phyloP scores from a whole-genome alignment of 2,329 filamentous ascomycete genomes.

The Neopestalotiopsis clavispora region DNA sequence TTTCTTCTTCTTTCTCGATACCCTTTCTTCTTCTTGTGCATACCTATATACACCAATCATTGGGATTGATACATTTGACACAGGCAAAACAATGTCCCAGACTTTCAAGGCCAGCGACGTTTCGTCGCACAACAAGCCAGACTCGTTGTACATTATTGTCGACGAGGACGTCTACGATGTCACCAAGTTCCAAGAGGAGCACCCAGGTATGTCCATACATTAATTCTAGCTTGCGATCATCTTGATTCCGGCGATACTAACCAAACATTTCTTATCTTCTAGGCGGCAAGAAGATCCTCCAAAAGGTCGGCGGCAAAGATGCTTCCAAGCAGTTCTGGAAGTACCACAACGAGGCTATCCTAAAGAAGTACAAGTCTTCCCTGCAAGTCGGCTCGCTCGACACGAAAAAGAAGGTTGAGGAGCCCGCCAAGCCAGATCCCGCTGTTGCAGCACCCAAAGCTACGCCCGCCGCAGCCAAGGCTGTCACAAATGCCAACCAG shows the following conservation, averaged over 20 bases:
- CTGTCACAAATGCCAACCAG: constrained; percentile 36
- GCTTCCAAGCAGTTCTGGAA: constrained; percentile 73
- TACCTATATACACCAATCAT: not conserved
- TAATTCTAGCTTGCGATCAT: constrained; percentile 10
- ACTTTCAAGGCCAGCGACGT: constrained; percentile 85
- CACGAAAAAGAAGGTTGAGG: constrained; percentile 68
- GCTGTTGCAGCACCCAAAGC: constrained; percentile 47
- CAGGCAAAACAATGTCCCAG: constrained; percentile 73
- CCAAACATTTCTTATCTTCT: not conserved
- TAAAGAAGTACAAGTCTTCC: constrained; percentile 83
- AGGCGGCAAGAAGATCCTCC: constrained; percentile 70
- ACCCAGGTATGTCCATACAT: constrained; percentile 66
- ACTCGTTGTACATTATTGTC: constrained; percentile 86
- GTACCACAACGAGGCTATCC: constrained; percentile 82
- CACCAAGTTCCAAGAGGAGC: constrained; percentile 85
- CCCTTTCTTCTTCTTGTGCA: not conserved
- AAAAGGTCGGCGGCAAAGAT: constrained; percentile 68
- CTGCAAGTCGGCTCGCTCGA: constrained; percentile 88
- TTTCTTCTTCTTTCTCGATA: not conserved
- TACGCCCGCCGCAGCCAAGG: constrained; percentile 41
- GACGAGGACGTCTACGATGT: constrained; percentile 96
- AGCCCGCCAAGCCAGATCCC: constrained; percentile 56
- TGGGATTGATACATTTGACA: constrained; percentile 27
- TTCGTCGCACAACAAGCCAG: constrained; percentile 86
- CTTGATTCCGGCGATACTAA: not conserved